A percentile compares a stretch with the other conserved stretches of the same genome.
phyloP scores from a whole-genome alignment of 83 land plant genomes.

The Diphasiastrum complanatum region DNA sequence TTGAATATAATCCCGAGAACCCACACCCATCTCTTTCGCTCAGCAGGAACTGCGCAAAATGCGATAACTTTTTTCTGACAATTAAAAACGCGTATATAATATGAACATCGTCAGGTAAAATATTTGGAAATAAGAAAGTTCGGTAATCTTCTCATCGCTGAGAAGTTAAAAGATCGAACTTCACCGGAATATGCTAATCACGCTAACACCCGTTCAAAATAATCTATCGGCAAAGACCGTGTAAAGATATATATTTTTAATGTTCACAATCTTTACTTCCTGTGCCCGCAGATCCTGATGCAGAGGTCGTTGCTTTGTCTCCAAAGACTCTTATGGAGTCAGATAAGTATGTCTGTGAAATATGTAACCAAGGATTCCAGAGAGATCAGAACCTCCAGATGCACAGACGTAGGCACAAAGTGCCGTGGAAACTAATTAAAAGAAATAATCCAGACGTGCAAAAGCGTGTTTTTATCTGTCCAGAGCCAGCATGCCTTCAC shows the following conservation, averaged over 20 bases:
- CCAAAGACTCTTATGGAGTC: slow-evolving; percentile 84
- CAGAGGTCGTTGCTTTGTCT: slow-evolving; percentile 72
- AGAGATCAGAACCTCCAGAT: slow-evolving; percentile 92
- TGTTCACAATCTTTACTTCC: background rate
- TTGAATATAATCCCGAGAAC: too few relatives aligned
- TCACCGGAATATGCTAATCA: too few relatives aligned
- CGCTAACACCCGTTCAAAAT: background rate
- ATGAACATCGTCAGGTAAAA: too few relatives aligned
- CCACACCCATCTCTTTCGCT: too few relatives aligned
- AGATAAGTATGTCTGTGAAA: slow-evolving; percentile 83
- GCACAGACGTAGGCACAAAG: slow-evolving; percentile 85
- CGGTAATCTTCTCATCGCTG: too few relatives aligned
- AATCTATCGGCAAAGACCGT: background rate
- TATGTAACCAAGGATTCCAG: slow-evolving; percentile 94
- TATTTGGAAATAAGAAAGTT: too few relatives aligned
- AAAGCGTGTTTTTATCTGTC: slow-evolving; percentile 86
- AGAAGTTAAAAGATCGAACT: too few relatives aligned
- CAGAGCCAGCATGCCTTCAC: slow-evolving; percentile 81
- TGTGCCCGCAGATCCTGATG: slow-evolving; percentile 55
- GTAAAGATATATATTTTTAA: background rate
- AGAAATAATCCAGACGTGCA: slow-evolving; percentile 40
- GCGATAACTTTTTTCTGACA: too few relatives aligned
- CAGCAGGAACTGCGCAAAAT: too few relatives aligned
- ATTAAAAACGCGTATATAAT: too few relatives aligned
- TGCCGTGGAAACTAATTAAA: slow-evolving; percentile 83